Conservation (phyloP, 2,329 filamentous ascomycete species). For the Metarhizium humberi region DNA sequence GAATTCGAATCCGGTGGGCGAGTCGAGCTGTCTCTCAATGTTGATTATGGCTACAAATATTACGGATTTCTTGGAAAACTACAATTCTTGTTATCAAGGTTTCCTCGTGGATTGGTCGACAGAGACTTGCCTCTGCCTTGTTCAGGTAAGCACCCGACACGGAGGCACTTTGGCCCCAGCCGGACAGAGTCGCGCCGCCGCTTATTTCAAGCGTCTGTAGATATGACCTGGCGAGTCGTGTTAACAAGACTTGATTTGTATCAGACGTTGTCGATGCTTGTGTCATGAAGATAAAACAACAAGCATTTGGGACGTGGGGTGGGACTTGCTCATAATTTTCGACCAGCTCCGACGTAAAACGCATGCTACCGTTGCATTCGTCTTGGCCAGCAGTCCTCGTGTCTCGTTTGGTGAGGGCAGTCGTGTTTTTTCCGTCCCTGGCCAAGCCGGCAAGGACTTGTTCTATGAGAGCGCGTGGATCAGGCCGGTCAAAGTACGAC, state of each 20-base stretch:
- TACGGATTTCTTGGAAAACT: neutral
- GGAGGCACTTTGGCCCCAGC: constrained; percentile 1
- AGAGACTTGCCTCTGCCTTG: neutral
- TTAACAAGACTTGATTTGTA: too few species aligned
- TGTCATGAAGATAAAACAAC: neutral
- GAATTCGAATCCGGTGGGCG: neutral
- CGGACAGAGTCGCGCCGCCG: neutral
- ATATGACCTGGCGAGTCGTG: neutral
- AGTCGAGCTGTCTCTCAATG: neutral
- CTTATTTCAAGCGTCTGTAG: constrained; percentile 1
- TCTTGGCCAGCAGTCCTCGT: too few species aligned
- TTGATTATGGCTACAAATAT: neutral
- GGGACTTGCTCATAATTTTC: neutral
- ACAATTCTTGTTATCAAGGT: neutral
- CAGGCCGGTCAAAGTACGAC: neutral
- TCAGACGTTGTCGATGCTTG: too few species aligned
- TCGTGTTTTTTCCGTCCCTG: too few species aligned
- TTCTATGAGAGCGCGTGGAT: neutral
- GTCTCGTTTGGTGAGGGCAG: too few species aligned
- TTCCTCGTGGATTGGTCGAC: too few species aligned
- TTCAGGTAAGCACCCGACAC: constrained; percentile 1
- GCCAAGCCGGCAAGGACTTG: neutral
- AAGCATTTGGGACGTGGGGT: too few species aligned
- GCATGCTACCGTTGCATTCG: too few species aligned
- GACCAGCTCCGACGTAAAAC: too few species aligned